These are phyloP conservation scores for Dictyostelium brefeldianum DNA, from an alignment of 78 protist genomes.

Conservation along the genomic window DNA sequence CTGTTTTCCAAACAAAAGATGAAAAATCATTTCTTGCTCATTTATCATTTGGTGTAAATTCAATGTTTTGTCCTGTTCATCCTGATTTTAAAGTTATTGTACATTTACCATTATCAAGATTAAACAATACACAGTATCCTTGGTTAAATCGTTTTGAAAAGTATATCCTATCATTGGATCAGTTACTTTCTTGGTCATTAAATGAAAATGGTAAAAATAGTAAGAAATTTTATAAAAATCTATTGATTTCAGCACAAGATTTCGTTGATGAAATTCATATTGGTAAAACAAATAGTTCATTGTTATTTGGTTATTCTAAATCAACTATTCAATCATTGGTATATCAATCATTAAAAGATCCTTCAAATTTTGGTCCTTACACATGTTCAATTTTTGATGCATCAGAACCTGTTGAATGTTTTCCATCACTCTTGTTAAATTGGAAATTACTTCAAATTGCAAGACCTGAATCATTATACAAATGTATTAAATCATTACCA, in stretches of 20 bases:
- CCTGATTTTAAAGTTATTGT: constrained; percentile 72
- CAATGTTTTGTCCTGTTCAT: constrained; percentile 59
- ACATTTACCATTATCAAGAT: constrained; percentile 59
- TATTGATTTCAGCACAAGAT: background rate
- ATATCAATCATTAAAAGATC: constrained; percentile 14
- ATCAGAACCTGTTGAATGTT: background rate
- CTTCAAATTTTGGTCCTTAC: background rate
- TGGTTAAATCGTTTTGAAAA: constrained; percentile 79
- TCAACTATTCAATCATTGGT: constrained; percentile 55
- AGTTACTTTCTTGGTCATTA: background rate
- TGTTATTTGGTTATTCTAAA: constrained; percentile 44
- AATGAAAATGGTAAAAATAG: background rate
- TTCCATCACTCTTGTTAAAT: constrained; percentile 12
- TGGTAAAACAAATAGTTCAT: background rate
- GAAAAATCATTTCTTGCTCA: constrained; percentile 26
- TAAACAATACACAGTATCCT: constrained; percentile 34
- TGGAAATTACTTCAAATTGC: constrained; percentile 67
- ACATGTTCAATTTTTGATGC: background rate
- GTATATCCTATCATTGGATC: constrained; percentile 42
- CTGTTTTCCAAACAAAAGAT: background rate
- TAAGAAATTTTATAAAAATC: background rate
- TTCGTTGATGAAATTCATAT: constrained; percentile 55
- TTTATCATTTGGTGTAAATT: constrained; percentile 58
- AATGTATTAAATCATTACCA: constrained; percentile 15
- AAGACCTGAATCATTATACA: constrained; percentile 50